Base-by-base conservation (phyloP, 768 basidiomycete genomes). In the Sistotremastrum suecicum region DNA sequence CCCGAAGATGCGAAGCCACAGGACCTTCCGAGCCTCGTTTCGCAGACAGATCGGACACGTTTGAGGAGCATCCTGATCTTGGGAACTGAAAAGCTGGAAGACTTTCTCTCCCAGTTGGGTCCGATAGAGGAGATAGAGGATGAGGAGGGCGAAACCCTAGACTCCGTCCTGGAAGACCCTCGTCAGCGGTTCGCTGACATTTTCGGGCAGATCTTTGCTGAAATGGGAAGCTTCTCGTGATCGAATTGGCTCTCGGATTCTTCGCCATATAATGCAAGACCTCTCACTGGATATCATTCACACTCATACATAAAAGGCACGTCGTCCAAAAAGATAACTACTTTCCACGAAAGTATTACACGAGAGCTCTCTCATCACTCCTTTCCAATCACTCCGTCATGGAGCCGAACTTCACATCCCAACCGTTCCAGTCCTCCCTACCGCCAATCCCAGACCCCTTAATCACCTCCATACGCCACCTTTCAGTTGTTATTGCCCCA, bases 31-130 rank as follows among this genome's bases (percentile, higher is more conserved):
- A 6, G 37, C 28, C 20, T 1, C 58, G 56, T 39, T 29, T 9
- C 34, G 47, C 78, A 80, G 53, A 88, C 85, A 4, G 85, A 87
- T 51, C 62, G 75, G 33, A 78, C 80, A 8, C 67, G 84, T n/a
- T 58, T 87, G 29, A 65, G 73, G 37, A 85, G 83, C 52, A 54
- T 87, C 41, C 64, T 87, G 32, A 62, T 83, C 3, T 65, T 68
- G 0, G 80, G 78, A 0, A 69, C 74, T 30, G 69, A 72, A 7
- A 64, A 58, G 6, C 55, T 88, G 39, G 84, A 86, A 52, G 82
- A 82, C 50, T 88, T 83, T 83, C 50, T 85, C 38, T 54, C 62
- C 4, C 55, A 54, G 31, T 54, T 50, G n/a, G 4, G 12, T 12
- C 59, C 43, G 60, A 51, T 3, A 56, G 56, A 4, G 54, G 54